phyloP scores from a whole-genome alignment of 352 stramenopile genomes.

The Phytophthora cryptogea region DNA sequence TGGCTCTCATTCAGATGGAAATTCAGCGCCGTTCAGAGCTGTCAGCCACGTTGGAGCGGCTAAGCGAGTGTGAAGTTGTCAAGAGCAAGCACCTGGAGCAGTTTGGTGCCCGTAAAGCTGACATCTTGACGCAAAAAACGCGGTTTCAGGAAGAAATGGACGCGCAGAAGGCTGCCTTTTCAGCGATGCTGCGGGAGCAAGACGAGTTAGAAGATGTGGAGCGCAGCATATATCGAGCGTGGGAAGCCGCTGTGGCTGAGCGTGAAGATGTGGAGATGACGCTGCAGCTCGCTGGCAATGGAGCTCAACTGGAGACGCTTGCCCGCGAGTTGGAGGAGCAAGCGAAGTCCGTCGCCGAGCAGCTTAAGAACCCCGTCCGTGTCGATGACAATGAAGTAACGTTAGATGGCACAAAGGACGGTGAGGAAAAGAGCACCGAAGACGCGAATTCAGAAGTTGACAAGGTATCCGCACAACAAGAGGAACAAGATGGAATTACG shows the following conservation, averaged over 20 bases:
- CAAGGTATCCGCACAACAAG: too few species aligned
- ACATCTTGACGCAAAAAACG: conserved; percentile 44
- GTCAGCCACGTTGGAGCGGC: conserved; percentile 33
- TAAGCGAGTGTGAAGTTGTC: conserved; percentile 39
- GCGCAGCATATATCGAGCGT: conserved; percentile 36
- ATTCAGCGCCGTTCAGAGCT: conserved; percentile 40
- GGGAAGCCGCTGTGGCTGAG: conserved; percentile 44
- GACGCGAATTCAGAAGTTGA: neutral
- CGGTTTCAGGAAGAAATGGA: conserved; percentile 67
- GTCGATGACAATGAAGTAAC: neutral
- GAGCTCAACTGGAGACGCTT: conserved; percentile 42
- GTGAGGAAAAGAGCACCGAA: neutral
- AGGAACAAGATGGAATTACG: too few species aligned
- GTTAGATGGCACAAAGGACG: conserved; percentile 1
- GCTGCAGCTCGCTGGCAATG: conserved; percentile 55
- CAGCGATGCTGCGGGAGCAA: conserved; percentile 44
- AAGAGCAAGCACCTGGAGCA: conserved; percentile 43
- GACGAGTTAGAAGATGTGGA: conserved; percentile 58
- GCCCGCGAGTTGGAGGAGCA: conserved; percentile 35
- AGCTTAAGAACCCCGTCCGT: conserved; percentile 21
- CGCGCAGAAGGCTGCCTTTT: conserved; percentile 47
- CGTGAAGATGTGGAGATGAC: conserved; percentile 79
- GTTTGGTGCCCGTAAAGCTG: conserved; percentile 34
- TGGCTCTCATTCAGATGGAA: conserved; percentile 47
- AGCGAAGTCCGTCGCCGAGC: conserved; percentile 16